These are phyloP conservation scores for Aspergillus arachidicola DNA, from an alignment of 2,329 filamentous ascomycete species.

Conservation along the genomic window DNA sequence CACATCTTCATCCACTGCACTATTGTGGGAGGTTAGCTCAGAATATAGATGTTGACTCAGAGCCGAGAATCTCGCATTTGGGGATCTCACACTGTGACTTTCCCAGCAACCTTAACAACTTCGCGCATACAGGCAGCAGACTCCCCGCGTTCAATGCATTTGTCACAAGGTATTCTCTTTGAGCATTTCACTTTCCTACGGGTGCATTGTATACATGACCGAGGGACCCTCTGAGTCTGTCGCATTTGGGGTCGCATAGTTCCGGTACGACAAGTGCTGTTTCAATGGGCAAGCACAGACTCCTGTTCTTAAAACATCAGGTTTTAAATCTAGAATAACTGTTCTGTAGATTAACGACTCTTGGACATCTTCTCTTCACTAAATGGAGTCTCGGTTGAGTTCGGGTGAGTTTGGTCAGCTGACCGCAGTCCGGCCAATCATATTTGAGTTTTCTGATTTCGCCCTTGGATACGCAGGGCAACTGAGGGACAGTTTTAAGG, in stretches of 20 bases:
- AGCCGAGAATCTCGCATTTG: not conserved
- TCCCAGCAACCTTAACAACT: constrained; percentile 8
- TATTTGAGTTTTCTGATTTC: not conserved
- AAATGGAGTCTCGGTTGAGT: not conserved
- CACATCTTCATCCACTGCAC: not conserved
- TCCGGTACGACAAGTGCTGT: not conserved
- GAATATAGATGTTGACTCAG: no score
- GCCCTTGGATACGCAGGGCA: not conserved
- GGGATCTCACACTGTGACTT: constrained; percentile 4
- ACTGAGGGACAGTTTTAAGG: no score
- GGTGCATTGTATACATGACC: constrained; percentile 6
- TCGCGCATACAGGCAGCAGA: constrained; percentile 4
- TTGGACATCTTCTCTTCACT: not conserved
- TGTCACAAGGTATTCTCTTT: constrained; percentile 9
- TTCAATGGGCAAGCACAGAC: not conserved
- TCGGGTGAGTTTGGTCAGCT: not conserved
- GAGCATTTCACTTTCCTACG: constrained; percentile 11
- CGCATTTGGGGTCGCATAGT: constrained; percentile 7
- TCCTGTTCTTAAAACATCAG: not conserved
- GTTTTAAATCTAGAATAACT: not conserved
- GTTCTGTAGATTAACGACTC: not conserved
- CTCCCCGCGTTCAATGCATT: constrained; percentile 8
- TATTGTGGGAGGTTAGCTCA: no score
- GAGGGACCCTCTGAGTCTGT: constrained; percentile 10
- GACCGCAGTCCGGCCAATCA: not conserved